These are phyloP conservation scores for Tilletiopsis washingtonensis DNA, from an alignment of 1,284 basidiomycete species.

Conservation along the genomic window DNA sequence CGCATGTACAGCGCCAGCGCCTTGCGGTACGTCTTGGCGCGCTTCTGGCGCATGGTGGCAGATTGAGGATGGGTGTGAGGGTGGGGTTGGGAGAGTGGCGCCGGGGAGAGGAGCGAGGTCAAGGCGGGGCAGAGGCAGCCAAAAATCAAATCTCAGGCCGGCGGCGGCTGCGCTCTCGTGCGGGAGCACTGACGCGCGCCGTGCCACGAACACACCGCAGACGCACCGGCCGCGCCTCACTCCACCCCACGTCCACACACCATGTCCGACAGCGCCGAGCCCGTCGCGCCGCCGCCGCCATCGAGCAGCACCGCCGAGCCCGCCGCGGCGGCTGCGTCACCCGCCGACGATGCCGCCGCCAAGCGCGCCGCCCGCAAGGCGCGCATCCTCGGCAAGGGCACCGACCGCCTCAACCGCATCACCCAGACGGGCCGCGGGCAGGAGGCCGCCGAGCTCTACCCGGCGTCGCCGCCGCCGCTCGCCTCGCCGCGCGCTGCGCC, in stretches of 20 bases:
- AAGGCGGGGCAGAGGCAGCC: too few relatives aligned
- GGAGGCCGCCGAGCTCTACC: slow-evolving; percentile 30
- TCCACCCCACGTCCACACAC: too few relatives aligned
- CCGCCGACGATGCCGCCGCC: slow-evolving; percentile 25
- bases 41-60: slow-evolving; percentile 37
- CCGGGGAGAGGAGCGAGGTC: neutral
- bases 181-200: too few relatives aligned
- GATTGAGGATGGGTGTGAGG: neutral
- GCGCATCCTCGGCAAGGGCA: slow-evolving; percentile 38
- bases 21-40: slow-evolving; percentile 41
- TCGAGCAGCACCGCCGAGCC: too few relatives aligned
- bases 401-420: slow-evolving; percentile 43
- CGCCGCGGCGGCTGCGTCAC: too few relatives aligned
- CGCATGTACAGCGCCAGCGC: slow-evolving; percentile 38
- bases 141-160: too few relatives aligned
- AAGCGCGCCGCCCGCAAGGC: slow-evolving; percentile 43
- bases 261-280: too few relatives aligned
- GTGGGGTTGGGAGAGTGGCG: neutral
- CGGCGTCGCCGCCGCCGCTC: slow-evolving; percentile 9
- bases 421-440: slow-evolving; percentile 42
- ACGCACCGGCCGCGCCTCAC: too few relatives aligned
- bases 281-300: too few relatives aligned
- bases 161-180: too few relatives aligned
- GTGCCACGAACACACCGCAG: too few relatives aligned
- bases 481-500: neutral